These are phyloP conservation scores for Vitis hybrid DNA, from an alignment of 177 flowering plant species.

Conservation along the genomic window DNA sequence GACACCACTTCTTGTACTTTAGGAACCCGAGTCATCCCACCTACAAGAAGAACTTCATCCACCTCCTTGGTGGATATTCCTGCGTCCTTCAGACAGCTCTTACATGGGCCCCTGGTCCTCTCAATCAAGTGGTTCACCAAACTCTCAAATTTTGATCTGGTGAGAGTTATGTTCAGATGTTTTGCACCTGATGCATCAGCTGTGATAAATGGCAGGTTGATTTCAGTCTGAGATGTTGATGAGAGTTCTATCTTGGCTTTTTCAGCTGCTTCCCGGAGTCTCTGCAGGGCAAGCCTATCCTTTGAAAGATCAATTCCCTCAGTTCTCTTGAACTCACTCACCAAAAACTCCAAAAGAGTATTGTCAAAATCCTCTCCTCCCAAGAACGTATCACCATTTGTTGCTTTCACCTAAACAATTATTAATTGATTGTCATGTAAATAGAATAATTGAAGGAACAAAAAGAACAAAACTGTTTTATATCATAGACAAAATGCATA, in stretches of 20 bases:
- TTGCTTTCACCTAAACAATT: conserved; percentile 69
- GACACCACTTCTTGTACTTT: conserved; percentile 71
- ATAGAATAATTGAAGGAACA: not conserved
- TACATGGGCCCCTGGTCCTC: conserved; percentile 65
- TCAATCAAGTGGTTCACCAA: conserved; percentile 68
- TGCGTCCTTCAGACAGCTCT: conserved; percentile 79
- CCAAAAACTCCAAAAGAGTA: conserved; percentile 59
- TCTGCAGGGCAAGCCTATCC: conserved; percentile 73
- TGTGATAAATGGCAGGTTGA: conserved; percentile 77
- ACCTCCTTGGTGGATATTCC: conserved; percentile 57
- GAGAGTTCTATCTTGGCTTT: conserved; percentile 90
- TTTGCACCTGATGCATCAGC: conserved; percentile 87
- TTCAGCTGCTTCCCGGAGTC: conserved; percentile 83
- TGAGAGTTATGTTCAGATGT: conserved; percentile 71
- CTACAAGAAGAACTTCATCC: conserved; percentile 85
- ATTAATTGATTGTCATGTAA: not conserved
- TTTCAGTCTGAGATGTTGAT: conserved; percentile 73
- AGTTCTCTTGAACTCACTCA: conserved; percentile 63
- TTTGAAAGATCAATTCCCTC: conserved; percentile 70
- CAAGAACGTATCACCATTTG: conserved; percentile 86
- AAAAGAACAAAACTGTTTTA: not conserved
- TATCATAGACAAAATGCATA: conserved; percentile 16
- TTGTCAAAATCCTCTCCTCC: conserved; percentile 83
- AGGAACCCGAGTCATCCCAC: conserved; percentile 86
- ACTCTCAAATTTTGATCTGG: conserved; percentile 74